Evolutionary conservation across 805 yeast genomes (phyloP).

Genomic region (Hanseniaspora thailandica): DNA sequence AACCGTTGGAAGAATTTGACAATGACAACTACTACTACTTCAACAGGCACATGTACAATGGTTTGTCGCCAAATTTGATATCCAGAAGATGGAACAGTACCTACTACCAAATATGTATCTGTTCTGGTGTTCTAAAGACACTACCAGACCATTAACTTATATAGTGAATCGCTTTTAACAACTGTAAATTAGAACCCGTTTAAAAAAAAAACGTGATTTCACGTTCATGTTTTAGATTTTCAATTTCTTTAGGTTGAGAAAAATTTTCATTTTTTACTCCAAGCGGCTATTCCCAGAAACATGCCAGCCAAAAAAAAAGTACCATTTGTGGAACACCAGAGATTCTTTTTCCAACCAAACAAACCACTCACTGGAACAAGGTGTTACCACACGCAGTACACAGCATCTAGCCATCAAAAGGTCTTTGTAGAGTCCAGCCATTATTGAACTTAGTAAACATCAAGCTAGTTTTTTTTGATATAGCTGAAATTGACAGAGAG

Average conservation of each 20-base stretch:
- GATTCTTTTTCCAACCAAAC: no score
- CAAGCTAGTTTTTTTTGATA: background rate
- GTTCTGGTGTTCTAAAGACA: slow-evolving; percentile 24
- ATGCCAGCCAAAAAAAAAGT: no score
- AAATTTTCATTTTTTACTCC: background rate
- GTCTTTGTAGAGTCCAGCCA: no score
- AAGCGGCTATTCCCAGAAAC: background rate
- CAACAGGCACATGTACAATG: slow-evolving; percentile 10
- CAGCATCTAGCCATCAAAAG: no score
- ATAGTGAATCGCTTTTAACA: background rate
- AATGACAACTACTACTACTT: background rate
- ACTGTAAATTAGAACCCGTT: no score
- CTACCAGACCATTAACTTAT: background rate
- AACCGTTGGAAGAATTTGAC: slow-evolving; percentile 16
- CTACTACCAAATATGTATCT: slow-evolving; percentile 27
- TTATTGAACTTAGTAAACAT: no score
- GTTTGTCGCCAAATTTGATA: slow-evolving; percentile 26
- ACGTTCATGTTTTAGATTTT: background rate
- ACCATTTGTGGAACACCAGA: background rate
- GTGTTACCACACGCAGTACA: no score
- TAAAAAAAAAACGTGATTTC: background rate
- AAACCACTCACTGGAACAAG: no score
- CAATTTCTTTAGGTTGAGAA: background rate
- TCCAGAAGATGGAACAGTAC: slow-evolving; percentile 30
- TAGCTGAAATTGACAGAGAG: background rate